Conservation (phyloP, 345 rosid species). For the Viola odorata region DNA sequence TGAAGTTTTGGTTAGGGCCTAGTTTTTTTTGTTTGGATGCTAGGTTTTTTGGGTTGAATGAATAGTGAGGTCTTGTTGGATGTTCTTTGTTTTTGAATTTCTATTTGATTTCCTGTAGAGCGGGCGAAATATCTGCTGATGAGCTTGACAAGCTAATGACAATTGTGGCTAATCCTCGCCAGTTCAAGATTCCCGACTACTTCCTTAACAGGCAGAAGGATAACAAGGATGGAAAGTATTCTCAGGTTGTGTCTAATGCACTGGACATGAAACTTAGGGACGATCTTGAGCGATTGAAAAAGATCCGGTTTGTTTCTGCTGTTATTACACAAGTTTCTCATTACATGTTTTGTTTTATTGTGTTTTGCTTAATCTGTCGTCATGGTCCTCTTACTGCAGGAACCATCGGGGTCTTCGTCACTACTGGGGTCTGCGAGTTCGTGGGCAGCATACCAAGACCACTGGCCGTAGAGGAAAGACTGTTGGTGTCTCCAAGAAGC, state of each 20-base stretch:
- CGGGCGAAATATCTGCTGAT: slow-evolving; percentile 30
- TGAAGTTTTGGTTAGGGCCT: too few relatives aligned
- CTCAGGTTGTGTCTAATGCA: slow-evolving; percentile 36
- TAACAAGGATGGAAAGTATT: slow-evolving; percentile 31
- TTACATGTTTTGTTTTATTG: neutral
- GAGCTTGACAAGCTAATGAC: slow-evolving; percentile 36
- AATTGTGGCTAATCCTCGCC: slow-evolving; percentile 33
- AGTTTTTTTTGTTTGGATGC: too few relatives aligned
- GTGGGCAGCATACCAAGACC: slow-evolving; percentile 99
- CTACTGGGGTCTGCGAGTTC: slow-evolving; percentile 98
- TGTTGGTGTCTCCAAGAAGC: slow-evolving; percentile 97
- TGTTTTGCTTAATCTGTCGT: neutral
- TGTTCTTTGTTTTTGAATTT: neutral
- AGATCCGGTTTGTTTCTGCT: slow-evolving; percentile 22
- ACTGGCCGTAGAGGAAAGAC: slow-evolving; percentile 98
- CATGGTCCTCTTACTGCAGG: slow-evolving; percentile 27
- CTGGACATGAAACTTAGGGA: slow-evolving; percentile 39
- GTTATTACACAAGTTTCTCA: neutral
- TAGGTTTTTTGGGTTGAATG: too few relatives aligned
- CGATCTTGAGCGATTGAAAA: slow-evolving; percentile 34
- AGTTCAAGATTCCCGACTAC: slow-evolving; percentile 37
- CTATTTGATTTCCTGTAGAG: slow-evolving; percentile 18
- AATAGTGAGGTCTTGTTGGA: neutral
- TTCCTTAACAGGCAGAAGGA: slow-evolving; percentile 37
- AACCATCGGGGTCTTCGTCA: slow-evolving; percentile 97